These are phyloP conservation scores for Aspergillus hortae DNA, from an alignment of 2,329 filamentous ascomycete species.

Conservation along the genomic window DNA sequence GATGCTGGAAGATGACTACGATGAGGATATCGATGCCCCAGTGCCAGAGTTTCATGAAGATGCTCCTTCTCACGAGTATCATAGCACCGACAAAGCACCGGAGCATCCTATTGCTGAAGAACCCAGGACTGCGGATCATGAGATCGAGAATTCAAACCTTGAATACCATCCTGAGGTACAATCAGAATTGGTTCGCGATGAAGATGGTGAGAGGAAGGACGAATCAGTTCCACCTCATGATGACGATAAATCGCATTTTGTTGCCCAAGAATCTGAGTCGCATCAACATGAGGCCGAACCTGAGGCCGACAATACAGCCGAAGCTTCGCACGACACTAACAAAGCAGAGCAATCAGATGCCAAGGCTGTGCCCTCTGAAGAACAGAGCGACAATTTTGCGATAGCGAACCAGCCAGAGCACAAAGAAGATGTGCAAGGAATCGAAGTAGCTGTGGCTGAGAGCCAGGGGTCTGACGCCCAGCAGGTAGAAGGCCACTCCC, in stretches of 20 bases:
- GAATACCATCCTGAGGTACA: conserved; percentile 4
- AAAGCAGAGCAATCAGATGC: conserved; percentile 14
- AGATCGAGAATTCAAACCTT: neutral
- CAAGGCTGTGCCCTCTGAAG: conserved; percentile 3
- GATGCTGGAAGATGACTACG: conserved; percentile 39
- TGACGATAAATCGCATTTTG: conserved; percentile 5
- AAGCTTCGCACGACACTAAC: conserved; percentile 19
- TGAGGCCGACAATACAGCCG: conserved; percentile 1
- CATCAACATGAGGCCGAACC: neutral
- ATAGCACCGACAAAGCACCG: neutral
- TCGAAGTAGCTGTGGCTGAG: conserved; percentile 9
- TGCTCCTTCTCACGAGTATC: conserved; percentile 4
- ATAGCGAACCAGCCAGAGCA: conserved; percentile 9
- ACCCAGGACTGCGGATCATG: neutral
- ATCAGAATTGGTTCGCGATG: neutral
- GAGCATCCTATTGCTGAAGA: neutral
- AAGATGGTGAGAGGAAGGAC: conserved; percentile 1
- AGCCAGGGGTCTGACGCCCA: conserved; percentile 5
- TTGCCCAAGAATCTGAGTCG: conserved; percentile 8
- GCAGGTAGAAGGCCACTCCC: neutral
- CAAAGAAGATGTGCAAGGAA: conserved; percentile 13
- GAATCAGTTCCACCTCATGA: neutral
- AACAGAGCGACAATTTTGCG: conserved; percentile 4
- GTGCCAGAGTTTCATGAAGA: conserved; percentile 15
- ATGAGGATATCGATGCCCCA: conserved; percentile 31